phyloP scores from a whole-genome alignment of 805 yeast genomes.

The Candida khao-thaluensis region DNA sequence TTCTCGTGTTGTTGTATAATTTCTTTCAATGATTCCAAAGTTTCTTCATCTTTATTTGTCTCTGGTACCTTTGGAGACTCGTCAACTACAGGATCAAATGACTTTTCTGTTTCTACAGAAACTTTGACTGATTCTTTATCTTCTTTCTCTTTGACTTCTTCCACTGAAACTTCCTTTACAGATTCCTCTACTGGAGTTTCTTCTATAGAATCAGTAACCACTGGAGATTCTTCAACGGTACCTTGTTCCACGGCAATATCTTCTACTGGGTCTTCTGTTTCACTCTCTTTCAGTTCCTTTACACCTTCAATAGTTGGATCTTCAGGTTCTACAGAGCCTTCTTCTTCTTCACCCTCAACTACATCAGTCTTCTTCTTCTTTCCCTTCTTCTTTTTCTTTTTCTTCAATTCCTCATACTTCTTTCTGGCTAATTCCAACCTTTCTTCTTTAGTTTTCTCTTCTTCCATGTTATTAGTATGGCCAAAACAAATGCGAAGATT shows the following conservation, averaged over 20 bases:
- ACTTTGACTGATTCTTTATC: not conserved
- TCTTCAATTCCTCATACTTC: slow-evolving; percentile 67
- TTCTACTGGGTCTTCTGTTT: slow-evolving; percentile 9
- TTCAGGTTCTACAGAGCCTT: slow-evolving; percentile 8
- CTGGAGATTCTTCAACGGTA: not conserved
- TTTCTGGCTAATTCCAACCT: slow-evolving; percentile 73
- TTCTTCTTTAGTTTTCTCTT: slow-evolving; percentile 49
- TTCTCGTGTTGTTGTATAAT: slow-evolving; percentile 31
- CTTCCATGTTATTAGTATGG: not conserved
- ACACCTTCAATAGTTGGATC: slow-evolving; percentile 8
- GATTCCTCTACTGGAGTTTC: not conserved
- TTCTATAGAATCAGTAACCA: not conserved
- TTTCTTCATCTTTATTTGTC: not conserved
- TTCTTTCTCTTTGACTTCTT: slow-evolving; percentile 9
- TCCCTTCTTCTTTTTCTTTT: slow-evolving; percentile 41
- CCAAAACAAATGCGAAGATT: not conserved
- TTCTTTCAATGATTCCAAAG: slow-evolving; percentile 16
- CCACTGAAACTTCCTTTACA: slow-evolving; percentile 2
- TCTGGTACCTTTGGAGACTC: not conserved
- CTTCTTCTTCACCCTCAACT: slow-evolving; percentile 14
- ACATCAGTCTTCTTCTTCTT: slow-evolving; percentile 17
- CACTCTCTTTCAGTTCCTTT: slow-evolving; percentile 7
- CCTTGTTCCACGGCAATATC: not conserved
- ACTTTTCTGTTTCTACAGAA: slow-evolving; percentile 7
- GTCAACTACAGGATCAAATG: slow-evolving; percentile 3